These are phyloP conservation scores for Medicago truncatula DNA, from an alignment of 306 rosid genomes.

Conservation along the genomic window MtrunA17r5.0-ANR NC_053048.1:51906001-51906500, in stretches of 20 bases:
- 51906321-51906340: slow-evolving; percentile 78
- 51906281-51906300: slow-evolving; percentile 95
- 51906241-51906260: slow-evolving; percentile 69
- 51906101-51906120: slow-evolving; percentile 76
- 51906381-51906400: slow-evolving; percentile 18
- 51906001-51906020: slow-evolving; percentile 87
- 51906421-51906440: background rate
- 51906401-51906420: slow-evolving; percentile 28
- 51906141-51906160: slow-evolving; percentile 88
- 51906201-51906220: slow-evolving; percentile 63
- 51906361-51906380: slow-evolving; percentile 44
- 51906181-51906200: slow-evolving; percentile 84
- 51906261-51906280: slow-evolving; percentile 83
- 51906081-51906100: slow-evolving; percentile 75
- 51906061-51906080: slow-evolving; percentile 77
- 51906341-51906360: slow-evolving; percentile 93
- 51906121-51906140: slow-evolving; percentile 84
- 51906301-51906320: slow-evolving; percentile 81
- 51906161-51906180: slow-evolving; percentile 70
- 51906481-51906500: slow-evolving; percentile 20
- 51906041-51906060: slow-evolving; percentile 62
- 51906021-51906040: slow-evolving; percentile 85
- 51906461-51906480: slow-evolving; percentile 5
- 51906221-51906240: slow-evolving; percentile 71
- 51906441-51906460: slow-evolving; percentile 1